A percentile compares a stretch with the other conserved stretches of the same genome.
Conservation (phyloP, 148 eudicot species). For the Persicaria maculosa region DNA sequence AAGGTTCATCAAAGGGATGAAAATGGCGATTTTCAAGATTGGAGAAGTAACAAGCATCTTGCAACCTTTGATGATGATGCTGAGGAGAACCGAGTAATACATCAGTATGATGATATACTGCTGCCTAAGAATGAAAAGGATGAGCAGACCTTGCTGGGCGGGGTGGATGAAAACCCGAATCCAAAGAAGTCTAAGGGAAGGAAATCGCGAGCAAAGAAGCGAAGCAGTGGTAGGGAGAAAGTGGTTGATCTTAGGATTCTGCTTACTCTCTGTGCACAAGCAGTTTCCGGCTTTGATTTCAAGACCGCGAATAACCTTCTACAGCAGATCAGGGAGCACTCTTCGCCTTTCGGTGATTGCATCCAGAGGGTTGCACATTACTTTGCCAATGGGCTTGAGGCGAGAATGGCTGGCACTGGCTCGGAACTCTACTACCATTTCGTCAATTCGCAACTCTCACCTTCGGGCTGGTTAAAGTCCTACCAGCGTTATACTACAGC, state of each 20-base stretch:
- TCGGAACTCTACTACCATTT: slow-evolving; percentile 8
- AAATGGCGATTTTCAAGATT: slow-evolving; percentile 29
- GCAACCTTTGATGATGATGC: slow-evolving; percentile 24
- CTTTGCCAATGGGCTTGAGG: slow-evolving; percentile 46
- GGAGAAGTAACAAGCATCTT: slow-evolving; percentile 42
- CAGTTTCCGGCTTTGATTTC: slow-evolving; percentile 36
- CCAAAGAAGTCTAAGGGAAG: slow-evolving; percentile 21
- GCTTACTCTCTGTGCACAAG: slow-evolving; percentile 43
- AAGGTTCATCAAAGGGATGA: slow-evolving; percentile 40
- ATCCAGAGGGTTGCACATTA: slow-evolving; percentile 40
- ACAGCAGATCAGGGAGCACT: slow-evolving; percentile 34
- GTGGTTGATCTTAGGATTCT: slow-evolving; percentile 39
- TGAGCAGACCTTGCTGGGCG: slow-evolving; percentile 14
- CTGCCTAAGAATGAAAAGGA: slow-evolving; percentile 25
- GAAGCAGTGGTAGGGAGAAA: slow-evolving; percentile 6
- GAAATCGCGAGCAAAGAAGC: slow-evolving; percentile 18
- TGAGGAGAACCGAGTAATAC: slow-evolving; percentile 45
- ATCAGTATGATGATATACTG: slow-evolving; percentile 53
- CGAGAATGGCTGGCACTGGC: slow-evolving; percentile 31
- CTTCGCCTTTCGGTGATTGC: slow-evolving; percentile 36
- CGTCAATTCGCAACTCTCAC: neutral
- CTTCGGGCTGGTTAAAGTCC: slow-evolving; percentile 6
- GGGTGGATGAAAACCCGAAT: slow-evolving; percentile 17
- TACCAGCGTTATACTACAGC: neutral
- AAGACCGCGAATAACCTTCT: slow-evolving; percentile 35